Percentiles rank a stretch among this genome's conserved stretches.
phyloP scores from a whole-genome alignment of 1,284 basidiomycete genomes.

The Caloboletus inedulis region DNA sequence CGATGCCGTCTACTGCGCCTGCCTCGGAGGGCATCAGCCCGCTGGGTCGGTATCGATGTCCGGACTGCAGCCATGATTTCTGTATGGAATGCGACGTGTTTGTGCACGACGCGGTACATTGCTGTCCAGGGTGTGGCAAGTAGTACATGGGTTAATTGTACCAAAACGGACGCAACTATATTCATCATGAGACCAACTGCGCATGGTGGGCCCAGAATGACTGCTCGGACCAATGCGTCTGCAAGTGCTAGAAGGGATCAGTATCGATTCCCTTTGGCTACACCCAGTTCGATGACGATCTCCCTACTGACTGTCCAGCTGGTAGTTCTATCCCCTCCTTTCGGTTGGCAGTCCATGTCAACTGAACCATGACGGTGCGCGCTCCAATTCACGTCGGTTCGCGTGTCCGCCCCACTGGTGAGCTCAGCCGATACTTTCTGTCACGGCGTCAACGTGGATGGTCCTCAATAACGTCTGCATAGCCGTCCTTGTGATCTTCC shows the following conservation, averaged over 20 bases:
- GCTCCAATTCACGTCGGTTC: too few species aligned
- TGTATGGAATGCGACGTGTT: constrained; percentile 77
- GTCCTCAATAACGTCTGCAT: too few species aligned
- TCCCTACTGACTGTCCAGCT: constrained; percentile 51
- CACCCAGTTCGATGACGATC: constrained; percentile 30
- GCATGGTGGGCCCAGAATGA: constrained; percentile 57
- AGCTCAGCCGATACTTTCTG: constrained; percentile 57
- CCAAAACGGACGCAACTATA: not conserved
- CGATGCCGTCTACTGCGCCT: constrained; percentile 33
- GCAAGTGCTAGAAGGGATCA: constrained; percentile 65
- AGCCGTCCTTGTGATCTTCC: too few species aligned
- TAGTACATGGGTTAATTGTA: constrained; percentile 17
- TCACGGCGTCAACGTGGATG: constrained; percentile 72
- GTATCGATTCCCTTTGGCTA: constrained; percentile 65
- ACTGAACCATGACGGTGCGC: constrained; percentile 78
- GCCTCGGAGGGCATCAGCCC: constrained; percentile 68
- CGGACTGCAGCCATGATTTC: constrained; percentile 51
- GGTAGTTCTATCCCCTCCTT: constrained; percentile 72
- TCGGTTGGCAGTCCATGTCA: constrained; percentile 71
- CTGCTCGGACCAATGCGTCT: constrained; percentile 57
- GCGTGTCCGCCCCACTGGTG: too few species aligned
- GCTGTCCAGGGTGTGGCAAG: constrained; percentile 59
- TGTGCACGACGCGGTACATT: constrained; percentile 71
- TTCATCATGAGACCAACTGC: not conserved
- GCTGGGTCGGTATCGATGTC: constrained; percentile 76